A percentile compares a stretch with the other conserved stretches of the same genome.
Evolutionary conservation across 768 basidiomycete genomes (phyloP).

Genomic region (Mycena sanguinolenta): DNA sequence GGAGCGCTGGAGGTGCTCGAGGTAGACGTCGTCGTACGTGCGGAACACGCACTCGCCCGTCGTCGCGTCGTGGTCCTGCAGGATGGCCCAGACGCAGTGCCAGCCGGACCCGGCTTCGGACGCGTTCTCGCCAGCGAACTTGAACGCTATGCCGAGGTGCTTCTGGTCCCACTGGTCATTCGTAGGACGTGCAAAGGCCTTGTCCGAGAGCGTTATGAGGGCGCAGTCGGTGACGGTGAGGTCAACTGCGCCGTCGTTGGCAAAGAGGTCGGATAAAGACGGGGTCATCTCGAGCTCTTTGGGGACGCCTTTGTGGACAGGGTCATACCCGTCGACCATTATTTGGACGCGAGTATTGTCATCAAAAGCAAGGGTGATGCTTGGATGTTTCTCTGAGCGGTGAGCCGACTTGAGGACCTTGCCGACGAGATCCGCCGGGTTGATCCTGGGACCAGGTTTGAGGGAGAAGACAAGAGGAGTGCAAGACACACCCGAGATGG

Average conservation of each 20-base stretch:
- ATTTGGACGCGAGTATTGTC: slow-evolving; percentile 62
- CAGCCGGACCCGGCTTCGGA: slow-evolving; percentile 48
- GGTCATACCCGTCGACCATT: slow-evolving; percentile 75
- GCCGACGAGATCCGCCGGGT: slow-evolving; percentile 58
- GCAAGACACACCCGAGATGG: slow-evolving; percentile 44
- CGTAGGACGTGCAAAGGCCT: slow-evolving; percentile 62
- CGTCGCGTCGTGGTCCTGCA: slow-evolving; percentile 62
- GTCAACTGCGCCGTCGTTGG: slow-evolving; percentile 47
- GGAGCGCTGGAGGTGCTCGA: slow-evolving; percentile 59
- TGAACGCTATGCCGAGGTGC: slow-evolving; percentile 66
- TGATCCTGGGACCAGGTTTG: slow-evolving; percentile 43
- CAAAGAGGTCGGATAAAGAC: slow-evolving; percentile 53
- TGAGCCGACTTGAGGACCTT: slow-evolving; percentile 56
- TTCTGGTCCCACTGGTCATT: slow-evolving; percentile 59
- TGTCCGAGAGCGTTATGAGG: slow-evolving; percentile 68
- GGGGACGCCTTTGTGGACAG: slow-evolving; percentile 66
- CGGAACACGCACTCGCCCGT: slow-evolving; percentile 62
- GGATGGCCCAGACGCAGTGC: slow-evolving; percentile 77
- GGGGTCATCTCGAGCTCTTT: slow-evolving; percentile 70
- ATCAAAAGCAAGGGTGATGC: slow-evolving; percentile 61
- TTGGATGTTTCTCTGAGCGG: slow-evolving; percentile 60
- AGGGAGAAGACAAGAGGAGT: background rate
- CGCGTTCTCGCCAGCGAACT: slow-evolving; percentile 55
- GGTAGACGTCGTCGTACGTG: slow-evolving; percentile 72
- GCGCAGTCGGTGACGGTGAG: slow-evolving; percentile 66